Evolutionary conservation across 345 rosid genomes (phyloP).

Genomic region (Reutealis trisperma): DNA sequence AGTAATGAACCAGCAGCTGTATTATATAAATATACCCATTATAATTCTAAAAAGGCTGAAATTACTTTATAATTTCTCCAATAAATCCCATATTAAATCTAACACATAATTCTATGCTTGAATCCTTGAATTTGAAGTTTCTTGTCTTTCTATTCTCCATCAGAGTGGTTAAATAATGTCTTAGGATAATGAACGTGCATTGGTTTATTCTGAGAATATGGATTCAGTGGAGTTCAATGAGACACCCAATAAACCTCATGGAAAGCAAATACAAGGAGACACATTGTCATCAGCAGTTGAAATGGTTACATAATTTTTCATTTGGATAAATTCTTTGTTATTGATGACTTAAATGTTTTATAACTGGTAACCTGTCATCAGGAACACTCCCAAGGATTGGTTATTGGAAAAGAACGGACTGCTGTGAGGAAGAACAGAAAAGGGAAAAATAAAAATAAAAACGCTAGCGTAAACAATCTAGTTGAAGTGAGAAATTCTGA

Average conservation of each 20-base stretch:
- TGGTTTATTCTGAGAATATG: constrained; percentile 26
- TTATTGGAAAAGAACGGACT: constrained; percentile 50
- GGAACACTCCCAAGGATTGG: constrained; percentile 56
- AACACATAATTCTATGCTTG: too few relatives aligned
- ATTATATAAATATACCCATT: too few relatives aligned
- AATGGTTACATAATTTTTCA: constrained; percentile 41
- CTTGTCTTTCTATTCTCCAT: too few relatives aligned
- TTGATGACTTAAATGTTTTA: constrained; percentile 33
- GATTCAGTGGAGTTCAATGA: constrained; percentile 41
- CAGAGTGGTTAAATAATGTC: constrained; percentile 23
- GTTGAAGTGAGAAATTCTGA: constrained; percentile 39
- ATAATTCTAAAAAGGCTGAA: too few relatives aligned
- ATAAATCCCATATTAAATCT: too few relatives aligned
- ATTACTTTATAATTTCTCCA: too few relatives aligned
- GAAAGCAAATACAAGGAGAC: constrained; percentile 38
- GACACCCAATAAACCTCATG: constrained; percentile 34
- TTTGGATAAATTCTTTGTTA: constrained; percentile 25
- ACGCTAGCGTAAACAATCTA: constrained; percentile 34
- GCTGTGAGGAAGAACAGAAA: constrained; percentile 62
- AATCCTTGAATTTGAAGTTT: too few relatives aligned
- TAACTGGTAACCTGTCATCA: constrained; percentile 61
- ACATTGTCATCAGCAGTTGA: constrained; percentile 30
- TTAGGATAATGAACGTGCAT: constrained; percentile 39
- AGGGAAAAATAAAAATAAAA: constrained; percentile 59
- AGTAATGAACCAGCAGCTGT: too few relatives aligned